Percentiles rank a stretch among this genome's conserved stretches.
These are phyloP conservation scores for Oryza australiensis DNA, from an alignment of 176 grass and related monocot genomes.

Conservation along the genomic window DNA sequence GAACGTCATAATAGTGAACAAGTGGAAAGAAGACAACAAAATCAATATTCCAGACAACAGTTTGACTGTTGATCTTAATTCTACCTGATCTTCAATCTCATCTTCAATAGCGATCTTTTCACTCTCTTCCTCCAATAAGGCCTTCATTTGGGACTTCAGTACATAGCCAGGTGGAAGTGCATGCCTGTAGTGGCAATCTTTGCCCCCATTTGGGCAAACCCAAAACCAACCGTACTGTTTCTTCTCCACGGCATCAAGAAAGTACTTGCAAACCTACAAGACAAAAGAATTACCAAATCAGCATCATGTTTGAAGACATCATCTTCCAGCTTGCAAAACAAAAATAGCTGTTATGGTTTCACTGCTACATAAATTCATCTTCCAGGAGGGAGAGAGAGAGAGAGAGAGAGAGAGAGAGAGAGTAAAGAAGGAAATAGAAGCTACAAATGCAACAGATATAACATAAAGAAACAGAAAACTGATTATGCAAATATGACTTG, in stretches of 20 bases:
- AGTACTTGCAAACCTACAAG: constrained; percentile 88
- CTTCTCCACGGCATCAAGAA: constrained; percentile 97
- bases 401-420: not conserved
- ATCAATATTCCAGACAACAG: constrained; percentile 6
- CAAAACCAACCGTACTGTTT: constrained; percentile 99
- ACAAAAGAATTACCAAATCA: constrained; percentile 28
- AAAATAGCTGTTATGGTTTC: not conserved
- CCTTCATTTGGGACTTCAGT: constrained; percentile 99
- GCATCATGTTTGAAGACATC: constrained; percentile 3
- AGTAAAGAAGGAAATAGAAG: too few species aligned
- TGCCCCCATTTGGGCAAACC: constrained; percentile 91
- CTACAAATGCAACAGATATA: not conserved
- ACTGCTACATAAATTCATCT: not conserved
- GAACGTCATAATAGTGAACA: constrained; percentile 20
- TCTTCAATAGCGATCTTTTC: constrained; percentile 91
- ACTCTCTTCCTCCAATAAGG: constrained; percentile 93
- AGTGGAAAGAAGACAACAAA: not conserved
- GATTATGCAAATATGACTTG: not conserved
- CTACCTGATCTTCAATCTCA: constrained; percentile 96
- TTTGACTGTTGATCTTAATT: constrained; percentile 21
- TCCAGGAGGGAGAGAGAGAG: not conserved
- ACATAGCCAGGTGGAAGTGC: constrained; percentile 94
- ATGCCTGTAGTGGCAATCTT: constrained; percentile 96
- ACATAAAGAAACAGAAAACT: not conserved
- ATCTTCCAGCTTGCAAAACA: constrained; percentile 3